phyloP scores from a whole-genome alignment of 495 filamentous ascomycete species.

The Lasiosphaeria hispida region DNA sequence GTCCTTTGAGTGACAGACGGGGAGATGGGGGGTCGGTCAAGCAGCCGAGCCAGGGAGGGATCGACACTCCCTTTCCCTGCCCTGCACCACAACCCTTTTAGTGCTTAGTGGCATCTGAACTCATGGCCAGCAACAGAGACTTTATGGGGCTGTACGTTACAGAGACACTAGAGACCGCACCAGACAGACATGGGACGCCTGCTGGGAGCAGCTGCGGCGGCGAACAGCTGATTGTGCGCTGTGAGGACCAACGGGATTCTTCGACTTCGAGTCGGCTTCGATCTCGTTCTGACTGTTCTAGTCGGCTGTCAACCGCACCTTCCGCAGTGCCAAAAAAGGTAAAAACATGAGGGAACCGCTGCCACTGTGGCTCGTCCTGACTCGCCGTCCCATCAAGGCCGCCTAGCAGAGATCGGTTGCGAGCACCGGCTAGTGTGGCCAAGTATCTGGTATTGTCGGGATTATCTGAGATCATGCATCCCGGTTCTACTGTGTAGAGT shows the following conservation, averaged over 20 bases:
- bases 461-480: too few species aligned
- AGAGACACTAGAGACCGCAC: not conserved
- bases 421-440: too few species aligned
- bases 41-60: conserved; percentile 27
- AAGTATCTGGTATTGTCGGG: too few species aligned
- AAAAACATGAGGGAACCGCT: not conserved
- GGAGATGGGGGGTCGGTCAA: conserved; percentile 20
- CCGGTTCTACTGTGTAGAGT: too few species aligned
- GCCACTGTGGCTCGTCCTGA: not conserved
- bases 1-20: conserved; percentile 9
- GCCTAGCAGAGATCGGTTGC: too few species aligned
- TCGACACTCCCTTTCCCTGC: conserved; percentile 16
- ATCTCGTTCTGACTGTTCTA: not conserved
- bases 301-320: conserved; percentile 7
- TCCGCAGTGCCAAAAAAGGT: not conserved
- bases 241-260: too few species aligned
- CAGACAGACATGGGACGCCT: not conserved
- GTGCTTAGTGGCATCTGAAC: conserved; percentile 12
- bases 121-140: not conserved
- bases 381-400: too few species aligned
- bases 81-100: conserved; percentile 20
- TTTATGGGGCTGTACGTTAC: not conserved
- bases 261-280: too few species aligned
- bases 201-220: not conserved
- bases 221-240: too few species aligned